Evolutionary conservation across 805 yeast species (phyloP).

Genomic region (Maudiozyma bulderi): DNA sequence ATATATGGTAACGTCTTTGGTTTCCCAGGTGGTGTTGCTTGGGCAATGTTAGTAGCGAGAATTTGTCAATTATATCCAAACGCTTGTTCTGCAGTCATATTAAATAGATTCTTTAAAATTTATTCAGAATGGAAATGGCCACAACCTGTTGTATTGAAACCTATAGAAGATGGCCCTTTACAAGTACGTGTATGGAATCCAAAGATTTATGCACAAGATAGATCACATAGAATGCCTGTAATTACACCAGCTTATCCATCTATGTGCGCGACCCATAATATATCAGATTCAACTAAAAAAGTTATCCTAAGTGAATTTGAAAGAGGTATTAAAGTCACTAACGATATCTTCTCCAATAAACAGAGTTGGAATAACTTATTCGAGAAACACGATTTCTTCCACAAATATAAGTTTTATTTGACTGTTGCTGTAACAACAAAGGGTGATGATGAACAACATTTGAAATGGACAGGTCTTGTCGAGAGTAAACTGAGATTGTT

Average conservation of each 20-base stretch:
- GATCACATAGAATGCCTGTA: conserved; percentile 91
- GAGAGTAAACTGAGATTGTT: conserved; percentile 77
- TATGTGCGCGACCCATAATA: conserved; percentile 98
- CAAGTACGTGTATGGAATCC: conserved; percentile 98
- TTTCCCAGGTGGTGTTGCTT: conserved; percentile 98
- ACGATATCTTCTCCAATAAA: conserved; percentile 53
- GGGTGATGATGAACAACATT: conserved; percentile 69
- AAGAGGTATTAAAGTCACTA: conserved; percentile 66
- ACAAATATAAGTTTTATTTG: conserved; percentile 74
- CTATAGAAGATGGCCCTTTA: conserved; percentile 92
- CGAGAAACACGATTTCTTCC: conserved; percentile 72
- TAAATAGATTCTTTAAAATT: conserved; percentile 82
- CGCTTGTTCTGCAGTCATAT: conserved; percentile 85
- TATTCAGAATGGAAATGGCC: conserved; percentile 96
- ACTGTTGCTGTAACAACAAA: conserved; percentile 71
- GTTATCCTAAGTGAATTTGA: conserved; percentile 70
- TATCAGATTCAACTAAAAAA: conserved; percentile 77
- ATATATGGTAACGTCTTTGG: conserved; percentile 92
- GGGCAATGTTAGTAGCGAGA: conserved; percentile 99
- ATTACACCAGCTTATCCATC: conserved; percentile 89
- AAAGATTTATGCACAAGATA: conserved; percentile 75
- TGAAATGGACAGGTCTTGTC: conserved; percentile 87
- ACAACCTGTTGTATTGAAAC: conserved; percentile 87
- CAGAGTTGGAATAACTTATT: conserved; percentile 70
- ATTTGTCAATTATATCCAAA: conserved; percentile 95